A percentile compares a stretch with the other conserved stretches of the same genome.
phyloP scores from a whole-genome alignment of 2,329 filamentous ascomycete species.

The Penicillium capsulatum region DNA sequence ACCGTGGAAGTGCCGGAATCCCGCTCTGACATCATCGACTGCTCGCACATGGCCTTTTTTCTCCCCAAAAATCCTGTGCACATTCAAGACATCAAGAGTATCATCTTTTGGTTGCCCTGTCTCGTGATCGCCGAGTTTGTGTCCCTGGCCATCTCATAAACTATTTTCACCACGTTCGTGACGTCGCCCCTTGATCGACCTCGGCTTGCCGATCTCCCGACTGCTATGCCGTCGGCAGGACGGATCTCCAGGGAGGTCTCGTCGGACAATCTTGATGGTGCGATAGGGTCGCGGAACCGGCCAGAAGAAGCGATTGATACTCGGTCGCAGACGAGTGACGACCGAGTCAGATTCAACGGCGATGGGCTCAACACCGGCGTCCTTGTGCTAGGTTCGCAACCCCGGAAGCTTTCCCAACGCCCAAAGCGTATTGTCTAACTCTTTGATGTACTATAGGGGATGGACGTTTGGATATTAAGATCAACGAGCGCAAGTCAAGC shows the following conservation, averaged over 20 bases:
- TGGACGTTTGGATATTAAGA: conserved; percentile 21
- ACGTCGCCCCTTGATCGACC: not conserved
- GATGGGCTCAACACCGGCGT: conserved; percentile 20
- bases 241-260: not conserved
- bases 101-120: too few species aligned
- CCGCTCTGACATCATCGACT: not conserved
- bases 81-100: too few species aligned
- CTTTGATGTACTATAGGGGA: conserved; percentile 13
- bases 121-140: too few species aligned
- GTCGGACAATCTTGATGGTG: not conserved
- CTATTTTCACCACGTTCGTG: too few species aligned
- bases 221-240: conserved; percentile 5
- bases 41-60: too few species aligned
- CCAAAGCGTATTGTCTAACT: not conserved
- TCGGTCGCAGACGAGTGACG: not conserved
- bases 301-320: conserved; percentile 1
- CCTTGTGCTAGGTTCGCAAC: conserved; percentile 11
- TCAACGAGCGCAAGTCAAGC: conserved; percentile 18
- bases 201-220: conserved; percentile 6
- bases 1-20: not conserved
- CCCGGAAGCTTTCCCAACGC: not conserved
- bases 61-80: too few species aligned
- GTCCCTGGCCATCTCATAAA: too few species aligned
- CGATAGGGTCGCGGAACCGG: conserved; percentile 13
- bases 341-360: conserved; percentile 15